Conservation (phyloP, 805 yeast species). For the Schwanniomyces pseudopolymorphus region DNA sequence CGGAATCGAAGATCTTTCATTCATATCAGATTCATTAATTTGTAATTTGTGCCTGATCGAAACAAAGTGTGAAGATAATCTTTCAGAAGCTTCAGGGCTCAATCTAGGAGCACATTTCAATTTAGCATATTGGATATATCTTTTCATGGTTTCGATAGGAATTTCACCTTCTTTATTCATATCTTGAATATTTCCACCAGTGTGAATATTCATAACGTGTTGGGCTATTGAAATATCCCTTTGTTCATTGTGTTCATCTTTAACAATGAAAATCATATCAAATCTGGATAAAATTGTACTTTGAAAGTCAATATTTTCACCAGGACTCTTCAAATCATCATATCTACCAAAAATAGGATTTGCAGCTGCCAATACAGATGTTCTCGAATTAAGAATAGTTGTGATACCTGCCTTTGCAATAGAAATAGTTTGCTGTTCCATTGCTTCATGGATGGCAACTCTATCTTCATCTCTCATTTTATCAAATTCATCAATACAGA, state of each 20-base stretch:
- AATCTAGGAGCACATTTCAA: slow-evolving; percentile 90
- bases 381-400: slow-evolving; percentile 92
- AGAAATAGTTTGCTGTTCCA: slow-evolving; percentile 99
- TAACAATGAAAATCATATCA: slow-evolving; percentile 97
- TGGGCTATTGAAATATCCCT: slow-evolving; percentile 88
- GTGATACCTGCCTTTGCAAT: slow-evolving; percentile 99
- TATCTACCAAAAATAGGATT: slow-evolving; percentile 96
- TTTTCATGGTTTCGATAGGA: slow-evolving; percentile 85
- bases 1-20: slow-evolving; percentile 93
- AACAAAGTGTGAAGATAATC: slow-evolving; percentile 88
- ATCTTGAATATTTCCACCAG: slow-evolving; percentile 55
- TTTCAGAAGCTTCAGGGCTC: slow-evolving; percentile 85
- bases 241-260: slow-evolving; percentile 86
- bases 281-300: slow-evolving; percentile 95
- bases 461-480: slow-evolving; percentile 99
- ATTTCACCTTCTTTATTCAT: slow-evolving; percentile 71
- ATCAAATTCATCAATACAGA: slow-evolving; percentile 98
- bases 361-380: slow-evolving; percentile 96
- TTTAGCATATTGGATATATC: slow-evolving; percentile 89
- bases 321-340: slow-evolving; percentile 94
- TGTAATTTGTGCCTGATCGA: slow-evolving; percentile 83
- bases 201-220: slow-evolving; percentile 93
- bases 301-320: slow-evolving; percentile 97
- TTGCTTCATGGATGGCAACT: slow-evolving; percentile 98
- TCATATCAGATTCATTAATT: slow-evolving; percentile 73